phyloP scores from a whole-genome alignment of 179 eudicot genomes.

The Silene coronaria region DNA sequence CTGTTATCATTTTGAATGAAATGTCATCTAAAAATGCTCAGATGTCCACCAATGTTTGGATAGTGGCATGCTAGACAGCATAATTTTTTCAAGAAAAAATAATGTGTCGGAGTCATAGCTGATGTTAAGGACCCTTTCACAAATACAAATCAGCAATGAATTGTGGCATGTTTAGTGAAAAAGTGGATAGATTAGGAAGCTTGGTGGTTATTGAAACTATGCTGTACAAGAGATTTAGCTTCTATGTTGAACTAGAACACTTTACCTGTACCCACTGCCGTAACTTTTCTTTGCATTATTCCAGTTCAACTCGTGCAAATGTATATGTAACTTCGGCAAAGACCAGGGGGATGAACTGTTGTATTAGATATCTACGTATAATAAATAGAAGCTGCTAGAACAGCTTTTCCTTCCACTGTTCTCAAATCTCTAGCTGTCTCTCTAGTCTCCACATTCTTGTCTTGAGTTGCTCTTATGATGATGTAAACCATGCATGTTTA shows the following conservation, averaged over 20 bases:
- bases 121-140: background rate
- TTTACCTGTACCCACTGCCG: background rate
- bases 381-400: background rate
- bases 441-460: constrained; percentile 1
- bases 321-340: background rate
- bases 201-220: background rate
- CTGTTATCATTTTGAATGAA: background rate
- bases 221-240: background rate
- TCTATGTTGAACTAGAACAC: background rate
- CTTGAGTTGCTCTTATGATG: background rate
- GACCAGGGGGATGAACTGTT: background rate
- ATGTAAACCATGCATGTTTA: background rate
- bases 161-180: background rate
- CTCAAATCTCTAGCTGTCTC: background rate
- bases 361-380: background rate
- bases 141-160: background rate
- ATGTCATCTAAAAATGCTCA: background rate
- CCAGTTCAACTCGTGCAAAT: background rate
- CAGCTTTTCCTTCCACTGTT: background rate
- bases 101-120: background rate
- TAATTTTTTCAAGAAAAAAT: background rate
- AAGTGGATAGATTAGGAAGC: background rate
- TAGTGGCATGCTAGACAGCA: background rate
- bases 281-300: background rate
- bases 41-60: background rate